These are phyloP conservation scores for Massarina eburnea DNA, from an alignment of 2,329 filamentous ascomycete genomes.

Conservation along the genomic window DNA sequence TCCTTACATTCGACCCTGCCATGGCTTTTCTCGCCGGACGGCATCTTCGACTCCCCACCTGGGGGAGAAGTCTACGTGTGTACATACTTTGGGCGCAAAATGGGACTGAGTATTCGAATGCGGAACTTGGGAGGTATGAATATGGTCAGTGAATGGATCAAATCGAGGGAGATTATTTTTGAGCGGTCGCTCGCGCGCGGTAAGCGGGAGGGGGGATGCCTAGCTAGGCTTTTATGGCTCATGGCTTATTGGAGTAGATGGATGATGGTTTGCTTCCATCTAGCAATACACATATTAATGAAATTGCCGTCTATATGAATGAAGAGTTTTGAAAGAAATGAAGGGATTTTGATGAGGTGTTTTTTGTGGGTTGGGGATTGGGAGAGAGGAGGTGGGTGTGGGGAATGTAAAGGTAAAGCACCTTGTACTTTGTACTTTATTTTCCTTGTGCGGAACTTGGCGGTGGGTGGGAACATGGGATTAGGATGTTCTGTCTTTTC, in stretches of 20 bases:
- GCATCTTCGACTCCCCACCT: neutral
- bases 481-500: too few species aligned
- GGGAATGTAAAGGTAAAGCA: too few species aligned
- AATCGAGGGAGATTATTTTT: neutral
- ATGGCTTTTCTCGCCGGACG: neutral
- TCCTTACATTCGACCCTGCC: neutral
- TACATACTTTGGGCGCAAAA: constrained; percentile 9
- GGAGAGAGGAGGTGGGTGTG: too few species aligned
- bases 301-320: neutral
- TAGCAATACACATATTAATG: neutral
- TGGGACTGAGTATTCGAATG: neutral
- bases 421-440: too few species aligned
- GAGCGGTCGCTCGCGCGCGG: neutral
- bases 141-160: neutral
- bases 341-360: neutral
- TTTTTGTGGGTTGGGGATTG: too few species aligned
- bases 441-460: too few species aligned
- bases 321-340: neutral
- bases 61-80: neutral
- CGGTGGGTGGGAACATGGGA: too few species aligned
- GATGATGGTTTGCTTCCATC: neutral
- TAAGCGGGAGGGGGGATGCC: neutral
- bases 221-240: too few species aligned
- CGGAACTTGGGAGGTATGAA: neutral
- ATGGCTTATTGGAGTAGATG: neutral